These are phyloP conservation scores for Closterium sp. DNA, from an alignment of 139 green algal species.

Conservation along the genomic window DNA sequence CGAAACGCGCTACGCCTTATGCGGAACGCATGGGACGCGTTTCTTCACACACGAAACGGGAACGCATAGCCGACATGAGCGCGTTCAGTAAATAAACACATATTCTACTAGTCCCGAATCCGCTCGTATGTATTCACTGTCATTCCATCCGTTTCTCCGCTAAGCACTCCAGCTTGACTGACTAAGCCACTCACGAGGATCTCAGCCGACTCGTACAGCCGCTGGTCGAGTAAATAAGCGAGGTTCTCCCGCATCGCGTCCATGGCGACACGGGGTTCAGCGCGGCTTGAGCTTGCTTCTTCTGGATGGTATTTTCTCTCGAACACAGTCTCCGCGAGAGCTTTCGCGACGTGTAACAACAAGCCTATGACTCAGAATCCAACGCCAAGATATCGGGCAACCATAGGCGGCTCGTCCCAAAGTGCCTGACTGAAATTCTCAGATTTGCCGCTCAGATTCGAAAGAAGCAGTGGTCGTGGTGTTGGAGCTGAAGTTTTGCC, in stretches of 20 bases:
- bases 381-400: neutral
- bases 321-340: neutral
- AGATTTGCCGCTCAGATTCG: too few species aligned
- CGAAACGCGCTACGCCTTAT: too few species aligned
- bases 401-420: too few species aligned
- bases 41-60: too few species aligned
- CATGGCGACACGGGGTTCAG: neutral
- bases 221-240: conserved; percentile 1
- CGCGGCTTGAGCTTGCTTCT: neutral
- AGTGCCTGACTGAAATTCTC: too few species aligned
- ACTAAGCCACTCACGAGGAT: conserved; percentile 8
- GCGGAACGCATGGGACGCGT: too few species aligned
- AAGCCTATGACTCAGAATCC: neutral
- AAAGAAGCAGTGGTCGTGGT: too few species aligned
- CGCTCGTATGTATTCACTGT: neutral
- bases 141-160: neutral
- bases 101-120: neutral
- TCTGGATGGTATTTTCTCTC: too few species aligned
- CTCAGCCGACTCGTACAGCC: conserved; percentile 20
- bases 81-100: too few species aligned
- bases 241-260: conserved; percentile 17
- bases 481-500: too few species aligned
- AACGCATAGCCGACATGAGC: too few species aligned
- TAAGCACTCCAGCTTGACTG: neutral
- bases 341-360: neutral